phyloP scores from a whole-genome alignment of 2,329 filamentous ascomycete genomes.

The Neocatenulostroma microsporum region DNA sequence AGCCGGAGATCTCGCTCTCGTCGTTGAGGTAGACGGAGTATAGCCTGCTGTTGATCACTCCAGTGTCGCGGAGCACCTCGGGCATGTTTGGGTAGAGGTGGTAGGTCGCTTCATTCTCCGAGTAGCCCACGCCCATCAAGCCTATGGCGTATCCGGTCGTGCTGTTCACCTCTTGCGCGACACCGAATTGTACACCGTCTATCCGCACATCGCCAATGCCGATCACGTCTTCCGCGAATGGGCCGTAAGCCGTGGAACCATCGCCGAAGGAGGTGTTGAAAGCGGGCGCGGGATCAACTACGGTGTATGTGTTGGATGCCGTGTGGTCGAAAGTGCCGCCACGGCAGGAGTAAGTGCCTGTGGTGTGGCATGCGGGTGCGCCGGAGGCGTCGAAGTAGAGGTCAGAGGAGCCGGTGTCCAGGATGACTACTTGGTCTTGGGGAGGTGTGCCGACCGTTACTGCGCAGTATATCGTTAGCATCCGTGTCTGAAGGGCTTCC shows the following conservation, averaged over 20 bases:
- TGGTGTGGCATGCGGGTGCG: constrained; percentile 18
- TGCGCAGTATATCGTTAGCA: neutral
- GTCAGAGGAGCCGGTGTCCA: constrained; percentile 30
- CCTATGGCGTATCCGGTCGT: constrained; percentile 25
- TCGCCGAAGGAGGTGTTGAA: constrained; percentile 27
- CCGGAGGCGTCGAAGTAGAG: constrained; percentile 26
- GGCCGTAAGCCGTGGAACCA: constrained; percentile 20
- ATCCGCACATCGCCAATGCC: constrained; percentile 24
- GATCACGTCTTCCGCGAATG: constrained; percentile 23
- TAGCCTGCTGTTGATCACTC: constrained; percentile 24
- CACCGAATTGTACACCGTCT: constrained; percentile 24
- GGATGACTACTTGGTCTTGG: constrained; percentile 25
- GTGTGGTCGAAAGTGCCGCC: constrained; percentile 24
- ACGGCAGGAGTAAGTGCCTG: constrained; percentile 18
- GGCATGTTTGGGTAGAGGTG: constrained; percentile 27
- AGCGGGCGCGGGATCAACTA: constrained; percentile 16
- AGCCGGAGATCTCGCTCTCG: constrained; percentile 18
- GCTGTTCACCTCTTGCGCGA: constrained; percentile 21
- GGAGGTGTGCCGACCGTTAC: constrained; percentile 29
- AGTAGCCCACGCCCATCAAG: constrained; percentile 28
- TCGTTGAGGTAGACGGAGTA: constrained; percentile 29
- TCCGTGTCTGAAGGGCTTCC: neutral
- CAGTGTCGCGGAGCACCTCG: constrained; percentile 23
- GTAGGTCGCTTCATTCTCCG: constrained; percentile 21
- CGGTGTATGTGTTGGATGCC: constrained; percentile 21